These are phyloP conservation scores for Aspergillus floridensis DNA, from an alignment of 2,329 filamentous ascomycete genomes.

Conservation along the genomic window DNA sequence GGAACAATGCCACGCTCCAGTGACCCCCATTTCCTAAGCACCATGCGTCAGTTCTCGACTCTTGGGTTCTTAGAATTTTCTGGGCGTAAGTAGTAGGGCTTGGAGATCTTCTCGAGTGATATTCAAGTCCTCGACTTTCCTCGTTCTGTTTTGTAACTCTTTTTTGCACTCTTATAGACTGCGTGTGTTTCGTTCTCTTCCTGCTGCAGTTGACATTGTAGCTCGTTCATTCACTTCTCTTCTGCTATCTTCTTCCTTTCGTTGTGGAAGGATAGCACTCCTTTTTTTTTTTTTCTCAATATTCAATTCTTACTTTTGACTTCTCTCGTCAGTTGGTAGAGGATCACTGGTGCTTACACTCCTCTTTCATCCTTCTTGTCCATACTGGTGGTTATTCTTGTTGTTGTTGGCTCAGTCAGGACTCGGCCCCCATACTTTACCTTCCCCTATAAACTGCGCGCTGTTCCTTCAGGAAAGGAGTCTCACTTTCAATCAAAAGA, in stretches of 20 bases:
- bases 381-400: not conserved
- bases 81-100: not conserved
- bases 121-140: not conserved
- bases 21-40: not conserved
- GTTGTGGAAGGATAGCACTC: not conserved
- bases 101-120: slow-evolving; percentile 6
- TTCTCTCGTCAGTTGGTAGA: not conserved
- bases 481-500: not conserved
- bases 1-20: not conserved
- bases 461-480: slow-evolving; percentile 1
- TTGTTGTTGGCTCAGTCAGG: slow-evolving; percentile 11
- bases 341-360: not conserved
- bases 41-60: slow-evolving; percentile 6
- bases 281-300: not conserved
- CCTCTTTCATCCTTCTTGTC: not conserved
- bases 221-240: slow-evolving; percentile 11
- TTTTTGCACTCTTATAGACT: not conserved
- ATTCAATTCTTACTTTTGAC: not conserved
- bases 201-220: slow-evolving; percentile 2
- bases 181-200: not conserved
- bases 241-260: not conserved
- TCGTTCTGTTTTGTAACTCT: not conserved
- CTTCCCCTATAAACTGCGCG: not conserved
- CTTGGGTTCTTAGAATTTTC: not conserved
- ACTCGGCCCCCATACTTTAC: slow-evolving; percentile 12